These are phyloP conservation scores for Cyberlindnera xishuangbannaensis DNA, from an alignment of 805 yeast species.

Conservation along the genomic window DNA sequence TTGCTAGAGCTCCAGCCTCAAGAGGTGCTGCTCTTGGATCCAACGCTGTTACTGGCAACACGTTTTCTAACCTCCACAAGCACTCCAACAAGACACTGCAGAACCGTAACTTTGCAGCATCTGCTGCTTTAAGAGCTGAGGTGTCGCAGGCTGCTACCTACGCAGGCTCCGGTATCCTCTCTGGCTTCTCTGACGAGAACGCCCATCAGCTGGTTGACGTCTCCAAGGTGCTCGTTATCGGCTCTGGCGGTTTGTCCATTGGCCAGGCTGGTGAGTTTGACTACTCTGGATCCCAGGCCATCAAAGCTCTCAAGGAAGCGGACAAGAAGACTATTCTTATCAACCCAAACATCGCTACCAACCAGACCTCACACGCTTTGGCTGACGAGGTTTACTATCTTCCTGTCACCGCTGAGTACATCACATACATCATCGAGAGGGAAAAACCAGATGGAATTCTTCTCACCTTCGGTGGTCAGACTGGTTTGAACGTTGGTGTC, in stretches of 20 bases:
- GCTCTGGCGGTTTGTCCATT: conserved; percentile 95
- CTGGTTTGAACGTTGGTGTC: conserved; percentile 94
- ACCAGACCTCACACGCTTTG: conserved; percentile 90
- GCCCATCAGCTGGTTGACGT: conserved; percentile 74
- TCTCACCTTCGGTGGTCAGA: conserved; percentile 97
- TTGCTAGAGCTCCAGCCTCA: conserved; percentile 14
- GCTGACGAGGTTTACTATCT: conserved; percentile 94
- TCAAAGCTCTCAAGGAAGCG: conserved; percentile 90
- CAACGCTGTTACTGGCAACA: too few species aligned
- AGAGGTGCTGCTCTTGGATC: conserved; percentile 8
- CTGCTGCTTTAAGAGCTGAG: conserved; percentile 17
- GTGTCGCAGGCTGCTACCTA: conserved; percentile 30
- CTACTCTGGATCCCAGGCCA: conserved; percentile 96
- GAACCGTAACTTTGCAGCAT: conserved; percentile 16
- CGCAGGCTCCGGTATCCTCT: conserved; percentile 58
- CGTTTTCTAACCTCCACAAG: conserved; percentile 5
- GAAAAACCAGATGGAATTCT: conserved; percentile 96
- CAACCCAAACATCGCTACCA: conserved; percentile 95
- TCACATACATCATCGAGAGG: conserved; percentile 89
- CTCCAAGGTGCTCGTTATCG: conserved; percentile 81
- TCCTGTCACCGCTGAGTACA: conserved; percentile 96
- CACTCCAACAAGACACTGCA: conserved; percentile 3
- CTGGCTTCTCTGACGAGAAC: conserved; percentile 52
- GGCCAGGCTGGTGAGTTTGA: conserved; percentile 99
- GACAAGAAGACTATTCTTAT: conserved; percentile 79